phyloP scores from a whole-genome alignment of 1,139 yeast species.

The Yamadazyma taylorii region DNA sequence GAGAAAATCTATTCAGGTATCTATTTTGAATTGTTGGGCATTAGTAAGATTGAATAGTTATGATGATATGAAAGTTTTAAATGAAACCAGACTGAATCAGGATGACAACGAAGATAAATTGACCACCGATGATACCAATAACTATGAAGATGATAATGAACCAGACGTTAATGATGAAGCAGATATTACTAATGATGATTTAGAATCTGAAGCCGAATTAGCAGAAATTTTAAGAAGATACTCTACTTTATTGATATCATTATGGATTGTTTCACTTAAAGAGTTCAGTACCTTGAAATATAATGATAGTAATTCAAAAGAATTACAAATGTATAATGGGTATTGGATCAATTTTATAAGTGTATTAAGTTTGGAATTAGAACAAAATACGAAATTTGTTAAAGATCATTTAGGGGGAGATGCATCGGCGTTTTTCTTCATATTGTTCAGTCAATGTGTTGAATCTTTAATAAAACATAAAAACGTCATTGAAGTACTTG shows the following conservation, averaged over 20 bases:
- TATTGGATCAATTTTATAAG: conserved; percentile 82
- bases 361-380: conserved; percentile 69
- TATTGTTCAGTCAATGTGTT: conserved; percentile 80
- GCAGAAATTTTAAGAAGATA: conserved; percentile 55
- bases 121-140: conserved; percentile 8
- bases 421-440: conserved; percentile 72
- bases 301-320: conserved; percentile 43
- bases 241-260: conserved; percentile 59
- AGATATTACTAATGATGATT: conserved; percentile 21
- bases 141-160: conserved; percentile 28
- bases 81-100: neutral
- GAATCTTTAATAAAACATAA: conserved; percentile 62
- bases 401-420: conserved; percentile 55
- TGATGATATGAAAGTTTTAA: conserved; percentile 18
- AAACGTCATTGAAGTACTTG: conserved; percentile 45
- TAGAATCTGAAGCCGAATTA: conserved; percentile 35
- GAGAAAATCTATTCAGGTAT: conserved; percentile 62
- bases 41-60: conserved; percentile 56
- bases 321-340: conserved; percentile 55
- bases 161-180: too few relatives aligned
- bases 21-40: conserved; percentile 90
- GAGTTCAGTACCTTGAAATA: conserved; percentile 74
- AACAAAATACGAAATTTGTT: conserved; percentile 47
- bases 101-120: neutral
- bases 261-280: conserved; percentile 76